A percentile compares a stretch with the other conserved stretches of the same genome.
Conservation (phyloP, 768 basidiomycete genomes). For the Boletellus ananas region DNA sequence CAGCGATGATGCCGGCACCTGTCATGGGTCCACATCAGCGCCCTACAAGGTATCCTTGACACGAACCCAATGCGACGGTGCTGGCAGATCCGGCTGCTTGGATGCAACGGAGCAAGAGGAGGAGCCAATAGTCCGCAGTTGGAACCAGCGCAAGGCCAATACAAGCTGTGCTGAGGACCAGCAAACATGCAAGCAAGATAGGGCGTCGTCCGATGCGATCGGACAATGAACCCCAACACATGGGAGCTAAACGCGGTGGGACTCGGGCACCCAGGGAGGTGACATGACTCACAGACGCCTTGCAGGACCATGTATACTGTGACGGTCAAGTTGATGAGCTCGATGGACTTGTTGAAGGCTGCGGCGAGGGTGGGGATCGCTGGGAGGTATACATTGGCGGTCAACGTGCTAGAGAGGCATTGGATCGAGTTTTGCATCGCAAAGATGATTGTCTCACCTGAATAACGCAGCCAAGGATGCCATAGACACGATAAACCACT, state of each 20-base stretch:
- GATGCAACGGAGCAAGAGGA: conserved; percentile 74
- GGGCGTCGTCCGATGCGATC: conserved; percentile 63
- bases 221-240: conserved; percentile 60
- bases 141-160: conserved; percentile 56
- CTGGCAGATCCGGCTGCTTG: conserved; percentile 80
- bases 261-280: not conserved
- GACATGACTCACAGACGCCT: conserved; percentile 37
- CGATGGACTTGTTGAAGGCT: conserved; percentile 58
- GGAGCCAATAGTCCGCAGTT: conserved; percentile 66
- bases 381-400: conserved; percentile 76
- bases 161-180: conserved; percentile 62
- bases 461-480: conserved; percentile 61
- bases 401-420: conserved; percentile 49
- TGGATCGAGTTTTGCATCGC: not conserved
- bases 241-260: conserved; percentile 41
- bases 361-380: conserved; percentile 65
- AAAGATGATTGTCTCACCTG: conserved; percentile 39
- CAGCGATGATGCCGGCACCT: conserved; percentile 76
- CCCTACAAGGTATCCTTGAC: not conserved
- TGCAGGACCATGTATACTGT: conserved; percentile 56
- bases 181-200: conserved; percentile 58
- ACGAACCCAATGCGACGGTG: conserved; percentile 65
- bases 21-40: not conserved
- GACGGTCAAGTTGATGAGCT: conserved; percentile 77
- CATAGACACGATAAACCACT: conserved; percentile 65